Conservation (phyloP, 169 alveolate genomes). For the Plasmodium cynomolgi region DNA sequence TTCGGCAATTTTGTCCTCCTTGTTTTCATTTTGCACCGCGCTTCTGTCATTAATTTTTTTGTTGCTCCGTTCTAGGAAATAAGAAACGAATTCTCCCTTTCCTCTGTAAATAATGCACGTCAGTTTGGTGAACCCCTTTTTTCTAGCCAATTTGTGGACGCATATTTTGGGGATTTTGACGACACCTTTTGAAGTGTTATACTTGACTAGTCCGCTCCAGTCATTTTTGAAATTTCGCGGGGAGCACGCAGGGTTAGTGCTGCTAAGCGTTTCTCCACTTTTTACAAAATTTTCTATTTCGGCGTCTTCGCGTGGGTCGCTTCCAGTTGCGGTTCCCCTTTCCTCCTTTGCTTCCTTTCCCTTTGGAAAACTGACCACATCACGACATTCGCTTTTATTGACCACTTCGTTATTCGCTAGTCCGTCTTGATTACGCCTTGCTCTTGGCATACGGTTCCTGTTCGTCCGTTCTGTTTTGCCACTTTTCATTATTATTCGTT, state of each 20-base stretch:
- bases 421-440: not conserved
- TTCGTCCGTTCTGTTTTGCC: not conserved
- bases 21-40: constrained; percentile 9
- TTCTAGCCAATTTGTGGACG: constrained; percentile 61
- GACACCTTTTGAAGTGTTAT: constrained; percentile 42
- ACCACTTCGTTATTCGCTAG: not conserved
- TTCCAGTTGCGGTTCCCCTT: not conserved
- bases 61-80: constrained; percentile 35
- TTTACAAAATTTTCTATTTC: not conserved
- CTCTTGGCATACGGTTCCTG: not conserved
- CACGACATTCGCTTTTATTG: not conserved
- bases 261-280: not conserved
- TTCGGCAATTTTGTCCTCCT: not conserved
- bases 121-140: constrained; percentile 51
- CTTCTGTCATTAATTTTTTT: constrained; percentile 31
- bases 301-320: not conserved
- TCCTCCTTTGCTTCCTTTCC: not conserved
- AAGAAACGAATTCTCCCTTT: constrained; percentile 67
- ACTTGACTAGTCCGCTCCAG: constrained; percentile 51
- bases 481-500: not conserved
- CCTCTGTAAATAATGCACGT: constrained; percentile 67
- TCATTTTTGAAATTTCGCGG: constrained; percentile 18
- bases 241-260: not conserved
- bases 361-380: not conserved
- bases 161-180: constrained; percentile 67